Percentiles rank a stretch among this genome's conserved stretches.
These are phyloP conservation scores for Clarireedia hainanense DNA, from an alignment of 2,329 filamentous ascomycete genomes.

Conservation along the genomic window DNA sequence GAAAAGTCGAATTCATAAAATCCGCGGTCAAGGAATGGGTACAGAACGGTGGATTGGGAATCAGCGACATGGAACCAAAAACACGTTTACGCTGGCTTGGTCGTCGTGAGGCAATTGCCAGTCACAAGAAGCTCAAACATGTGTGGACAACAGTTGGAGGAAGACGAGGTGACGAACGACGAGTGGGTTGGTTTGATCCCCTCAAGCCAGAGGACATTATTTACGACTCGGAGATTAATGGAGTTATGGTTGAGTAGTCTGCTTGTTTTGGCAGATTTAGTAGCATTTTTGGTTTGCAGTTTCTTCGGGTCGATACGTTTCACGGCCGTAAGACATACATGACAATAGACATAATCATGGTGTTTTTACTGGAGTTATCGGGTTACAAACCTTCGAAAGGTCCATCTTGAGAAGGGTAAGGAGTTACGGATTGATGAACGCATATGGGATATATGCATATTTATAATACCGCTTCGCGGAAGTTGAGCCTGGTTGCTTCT, in stretches of 20 bases:
- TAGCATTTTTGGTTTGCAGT: not conserved
- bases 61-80: slow-evolving; percentile 47
- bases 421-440: too few relatives aligned
- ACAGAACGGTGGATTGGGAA: slow-evolving; percentile 60
- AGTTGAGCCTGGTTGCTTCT: too few relatives aligned
- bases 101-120: slow-evolving; percentile 45
- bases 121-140: slow-evolving; percentile 49
- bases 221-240: slow-evolving; percentile 23
- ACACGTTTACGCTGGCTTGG: slow-evolving; percentile 51
- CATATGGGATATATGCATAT: too few relatives aligned
- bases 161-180: slow-evolving; percentile 45
- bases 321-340: not conserved
- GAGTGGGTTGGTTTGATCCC: slow-evolving; percentile 30
- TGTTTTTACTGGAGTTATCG: too few relatives aligned
- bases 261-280: not conserved
- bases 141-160: slow-evolving; percentile 64
- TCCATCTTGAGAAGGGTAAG: too few relatives aligned
- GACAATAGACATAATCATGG: not conserved
- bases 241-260: slow-evolving; percentile 8
- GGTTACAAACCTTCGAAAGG: too few relatives aligned
- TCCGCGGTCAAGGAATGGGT: slow-evolving; percentile 65
- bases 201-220: slow-evolving; percentile 23
- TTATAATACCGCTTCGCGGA: too few relatives aligned
- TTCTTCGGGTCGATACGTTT: not conserved
- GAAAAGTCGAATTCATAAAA: slow-evolving; percentile 67